These are phyloP conservation scores for Backusella luteola DNA, from an alignment of 192 early-diverging fungal species.

Conservation along the genomic window DNA sequence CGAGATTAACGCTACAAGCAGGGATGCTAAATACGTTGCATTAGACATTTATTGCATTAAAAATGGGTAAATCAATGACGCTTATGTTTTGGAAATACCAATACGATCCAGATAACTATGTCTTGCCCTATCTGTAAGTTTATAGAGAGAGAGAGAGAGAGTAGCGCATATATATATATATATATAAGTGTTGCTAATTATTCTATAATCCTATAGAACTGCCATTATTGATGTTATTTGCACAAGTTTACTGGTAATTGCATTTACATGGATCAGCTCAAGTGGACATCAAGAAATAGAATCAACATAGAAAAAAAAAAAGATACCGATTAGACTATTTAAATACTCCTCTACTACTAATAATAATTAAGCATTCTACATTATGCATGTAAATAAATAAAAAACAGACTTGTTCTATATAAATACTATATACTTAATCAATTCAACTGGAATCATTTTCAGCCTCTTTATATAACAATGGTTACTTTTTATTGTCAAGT, in stretches of 20 bases:
- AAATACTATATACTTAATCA: not conserved
- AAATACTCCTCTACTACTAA: not conserved
- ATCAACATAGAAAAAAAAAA: not conserved
- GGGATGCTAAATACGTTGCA: conserved; percentile 27
- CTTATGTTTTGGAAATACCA: conserved; percentile 60
- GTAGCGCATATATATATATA: not conserved
- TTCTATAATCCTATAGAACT: conserved; percentile 49
- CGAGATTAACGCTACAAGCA: not conserved
- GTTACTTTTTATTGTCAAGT: too few relatives aligned
- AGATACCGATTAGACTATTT: not conserved
- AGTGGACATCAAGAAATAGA: conserved; percentile 15
- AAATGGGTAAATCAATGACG: conserved; percentile 57
- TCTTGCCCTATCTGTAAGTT: conserved; percentile 58
- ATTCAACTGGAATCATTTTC: not conserved
- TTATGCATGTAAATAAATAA: not conserved
- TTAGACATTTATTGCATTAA: conserved; percentile 54
- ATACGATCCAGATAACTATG: conserved; percentile 81
- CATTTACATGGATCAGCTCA: conserved; percentile 38
- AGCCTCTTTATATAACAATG: not conserved
- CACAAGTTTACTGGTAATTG: conserved; percentile 55
- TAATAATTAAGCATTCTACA: not conserved
- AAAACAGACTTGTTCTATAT: not conserved
- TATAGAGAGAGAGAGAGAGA: not conserved
- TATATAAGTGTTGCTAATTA: not conserved
- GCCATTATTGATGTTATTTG: conserved; percentile 70